Evolutionary conservation across 306 rosid genomes (phyloP).

Genomic region (Rosa chinensis): DNA sequence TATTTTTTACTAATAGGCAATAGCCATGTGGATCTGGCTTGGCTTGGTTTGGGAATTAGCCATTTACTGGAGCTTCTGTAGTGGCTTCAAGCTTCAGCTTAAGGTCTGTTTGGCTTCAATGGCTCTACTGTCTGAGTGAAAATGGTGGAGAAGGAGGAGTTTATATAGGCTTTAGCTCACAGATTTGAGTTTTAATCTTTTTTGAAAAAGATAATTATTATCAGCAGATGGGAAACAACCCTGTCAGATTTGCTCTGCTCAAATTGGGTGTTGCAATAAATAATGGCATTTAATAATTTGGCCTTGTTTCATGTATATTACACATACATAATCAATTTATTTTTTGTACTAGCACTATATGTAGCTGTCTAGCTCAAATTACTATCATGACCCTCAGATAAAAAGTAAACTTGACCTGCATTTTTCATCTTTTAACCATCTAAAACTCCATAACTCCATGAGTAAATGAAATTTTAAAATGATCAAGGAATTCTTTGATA

Average conservation of each 20-base stretch:
- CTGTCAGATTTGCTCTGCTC: constrained; percentile 38
- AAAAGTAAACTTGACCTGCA: neutral
- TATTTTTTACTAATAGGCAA: constrained; percentile 3
- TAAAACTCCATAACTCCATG: neutral
- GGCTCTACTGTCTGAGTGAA: neutral
- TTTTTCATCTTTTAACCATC: neutral
- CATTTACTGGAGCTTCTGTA: neutral
- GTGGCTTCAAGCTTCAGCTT: neutral
- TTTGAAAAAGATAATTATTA: constrained; percentile 22
- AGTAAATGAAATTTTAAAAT: neutral
- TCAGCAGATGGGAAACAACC: constrained; percentile 32
- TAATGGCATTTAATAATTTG: constrained; percentile 39
- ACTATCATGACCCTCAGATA: neutral
- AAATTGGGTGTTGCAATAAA: constrained; percentile 36
- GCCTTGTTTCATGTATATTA: constrained; percentile 12
- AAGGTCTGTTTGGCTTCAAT: neutral
- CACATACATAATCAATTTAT: neutral
- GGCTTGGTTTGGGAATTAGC: constrained; percentile 14
- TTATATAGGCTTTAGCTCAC: neutral
- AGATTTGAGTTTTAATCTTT: constrained; percentile 32
- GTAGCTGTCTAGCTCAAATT: neutral
- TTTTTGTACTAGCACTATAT: neutral
- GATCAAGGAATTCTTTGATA: neutral
- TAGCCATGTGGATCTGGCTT: constrained; percentile 25
- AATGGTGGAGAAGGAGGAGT: neutral